These are phyloP conservation scores for Hura crepitans DNA, from an alignment of 441 rosid genomes.

Conservation along the genomic window DNA sequence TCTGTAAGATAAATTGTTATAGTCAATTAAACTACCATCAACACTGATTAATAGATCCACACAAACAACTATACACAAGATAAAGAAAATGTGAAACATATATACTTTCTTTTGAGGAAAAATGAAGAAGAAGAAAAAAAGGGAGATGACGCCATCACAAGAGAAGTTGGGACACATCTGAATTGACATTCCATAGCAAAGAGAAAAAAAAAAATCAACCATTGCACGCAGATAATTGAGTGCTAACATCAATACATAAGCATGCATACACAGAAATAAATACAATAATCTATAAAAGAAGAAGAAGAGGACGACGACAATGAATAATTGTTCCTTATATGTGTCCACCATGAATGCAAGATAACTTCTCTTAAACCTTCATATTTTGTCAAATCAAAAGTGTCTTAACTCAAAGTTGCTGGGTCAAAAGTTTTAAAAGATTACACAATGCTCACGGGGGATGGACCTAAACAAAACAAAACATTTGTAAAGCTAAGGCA, in stretches of 20 bases:
- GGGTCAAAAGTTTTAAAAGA: background rate
- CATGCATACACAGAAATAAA: too few species aligned
- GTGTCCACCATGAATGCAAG: background rate
- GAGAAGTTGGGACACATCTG: background rate
- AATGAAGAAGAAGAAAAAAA: background rate
- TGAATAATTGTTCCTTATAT: background rate
- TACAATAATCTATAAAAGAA: too few species aligned
- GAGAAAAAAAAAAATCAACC: too few species aligned
- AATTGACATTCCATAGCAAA: background rate
- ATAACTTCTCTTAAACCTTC: background rate
- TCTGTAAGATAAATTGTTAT: constrained; percentile 49
- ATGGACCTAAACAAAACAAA: background rate
- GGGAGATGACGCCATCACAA: background rate
- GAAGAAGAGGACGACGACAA: background rate
- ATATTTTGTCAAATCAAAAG: background rate
- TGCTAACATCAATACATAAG: background rate
- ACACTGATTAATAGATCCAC: background rate
- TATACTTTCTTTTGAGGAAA: background rate
- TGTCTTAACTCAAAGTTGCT: background rate
- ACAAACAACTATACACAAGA: background rate
- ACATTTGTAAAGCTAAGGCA: background rate
- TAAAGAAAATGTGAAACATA: too few species aligned
- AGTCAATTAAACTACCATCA: constrained; percentile 11
- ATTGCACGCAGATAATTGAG: background rate
- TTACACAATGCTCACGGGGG: background rate